These are phyloP conservation scores for Tolypocladium album DNA, from an alignment of 2,329 filamentous ascomycete species.

Conservation along the genomic window DNA sequence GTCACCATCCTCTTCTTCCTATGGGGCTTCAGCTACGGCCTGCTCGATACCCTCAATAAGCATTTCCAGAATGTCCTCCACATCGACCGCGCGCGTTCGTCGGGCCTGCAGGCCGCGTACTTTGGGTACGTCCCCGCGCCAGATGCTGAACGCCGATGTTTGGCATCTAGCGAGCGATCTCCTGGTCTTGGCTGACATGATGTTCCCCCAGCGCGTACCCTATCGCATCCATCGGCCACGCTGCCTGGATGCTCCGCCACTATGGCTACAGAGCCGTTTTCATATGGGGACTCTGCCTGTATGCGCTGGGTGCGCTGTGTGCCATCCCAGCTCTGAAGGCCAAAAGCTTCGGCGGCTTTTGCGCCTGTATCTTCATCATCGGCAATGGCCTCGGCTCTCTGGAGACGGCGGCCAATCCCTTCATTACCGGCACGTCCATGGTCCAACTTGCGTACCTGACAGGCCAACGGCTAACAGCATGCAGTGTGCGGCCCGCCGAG, in stretches of 20 bases:
- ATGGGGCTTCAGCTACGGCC: conserved; percentile 35
- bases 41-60: conserved; percentile 37
- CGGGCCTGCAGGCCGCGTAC: conserved; percentile 39
- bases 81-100: conserved; percentile 31
- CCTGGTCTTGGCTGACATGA: neutral
- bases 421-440: conserved; percentile 40
- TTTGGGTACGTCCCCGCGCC: conserved; percentile 36
- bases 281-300: conserved; percentile 57
- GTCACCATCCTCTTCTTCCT: conserved; percentile 35
- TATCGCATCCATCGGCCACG: conserved; percentile 54
- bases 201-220: conserved; percentile 46
- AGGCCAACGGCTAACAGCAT: neutral
- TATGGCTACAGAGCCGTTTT: conserved; percentile 59
- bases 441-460: neutral
- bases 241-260: conserved; percentile 52
- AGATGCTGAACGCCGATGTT: neutral
- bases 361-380: conserved; percentile 61
- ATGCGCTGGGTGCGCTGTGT: conserved; percentile 50
- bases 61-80: conserved; percentile 36
- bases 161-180: neutral
- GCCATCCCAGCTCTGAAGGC: conserved; percentile 46
- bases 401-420: conserved; percentile 69
- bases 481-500: conserved; percentile 47
- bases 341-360: conserved; percentile 64
- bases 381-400: conserved; percentile 63